Base-by-base conservation (phyloP, 2,329 filamentous ascomycete species). In the Capronia americana region DNA sequence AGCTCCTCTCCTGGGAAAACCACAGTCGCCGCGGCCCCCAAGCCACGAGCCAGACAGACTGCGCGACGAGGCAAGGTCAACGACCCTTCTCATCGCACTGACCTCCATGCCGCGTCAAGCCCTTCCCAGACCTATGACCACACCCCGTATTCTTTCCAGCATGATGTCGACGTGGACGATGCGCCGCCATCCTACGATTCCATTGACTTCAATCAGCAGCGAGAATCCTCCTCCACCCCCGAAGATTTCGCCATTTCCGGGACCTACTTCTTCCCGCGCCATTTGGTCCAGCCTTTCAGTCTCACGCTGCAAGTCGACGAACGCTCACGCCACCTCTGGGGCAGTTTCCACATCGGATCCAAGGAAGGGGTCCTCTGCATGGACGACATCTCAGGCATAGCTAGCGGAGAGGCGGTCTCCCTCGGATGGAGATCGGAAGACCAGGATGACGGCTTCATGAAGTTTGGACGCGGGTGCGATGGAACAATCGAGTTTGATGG, bases 381-480 rank as follows among this genome's bases (percentile, higher is more conserved):
- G 20, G 55, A 61, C 54, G 48, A 63, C 26, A 61, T 61, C 14
- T 44, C 58, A 14, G 41, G 46, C 24, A 53, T 69, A 20, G 34
- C 48, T 3, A 17, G 48, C 6, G 34, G 41, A 3, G n/a, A 24
- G 1, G 23, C 63, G 2, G 41, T 51, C n/a, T 67, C 66, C 4
- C 67, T 70, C 38, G 61, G 57, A 8, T 69, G 69, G 69, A 53
- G 66, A 38, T 55, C 61, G 2, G 61, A 61, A 32, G 61, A 70
- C 55, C 30, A 48, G 0, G 34, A 62, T 2, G 64, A 56, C 17
- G 66, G 66, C 12, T 14, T 28, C 7, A 28, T 66, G 48, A 63
- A 24, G 12, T 70, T 70, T 32, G 66, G 66, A 4, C 67, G 64
- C 20, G 69, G 64, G 2, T 70, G 66, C 38, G 56, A 69, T 57